A percentile compares a stretch with the other conserved stretches of the same genome.
Evolutionary conservation across 169 alveolate species (phyloP).

Genomic region (Plasmodium ovale): DNA sequence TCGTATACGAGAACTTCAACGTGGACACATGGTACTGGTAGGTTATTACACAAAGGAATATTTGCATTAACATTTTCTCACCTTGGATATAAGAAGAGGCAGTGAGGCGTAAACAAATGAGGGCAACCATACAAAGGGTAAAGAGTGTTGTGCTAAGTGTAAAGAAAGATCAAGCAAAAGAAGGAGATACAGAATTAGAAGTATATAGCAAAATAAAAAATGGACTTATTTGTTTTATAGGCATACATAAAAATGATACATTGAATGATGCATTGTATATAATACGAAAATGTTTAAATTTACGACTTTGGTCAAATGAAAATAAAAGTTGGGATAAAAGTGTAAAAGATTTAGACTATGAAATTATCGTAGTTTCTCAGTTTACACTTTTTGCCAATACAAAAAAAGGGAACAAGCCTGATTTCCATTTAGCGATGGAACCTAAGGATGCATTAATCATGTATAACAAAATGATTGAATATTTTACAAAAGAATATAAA

Average conservation of each 20-base stretch:
- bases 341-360: conserved; percentile 88
- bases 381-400: conserved; percentile 92
- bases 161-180: conserved; percentile 7
- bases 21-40: too few relatives aligned
- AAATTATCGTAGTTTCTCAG: conserved; percentile 90
- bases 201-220: conserved; percentile 48
- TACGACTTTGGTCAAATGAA: conserved; percentile 89
- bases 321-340: conserved; percentile 89
- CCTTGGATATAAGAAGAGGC: too few relatives aligned
- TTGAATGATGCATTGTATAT: conserved; percentile 70
- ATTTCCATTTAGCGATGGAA: conserved; percentile 93
- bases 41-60: too few relatives aligned
- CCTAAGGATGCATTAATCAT: conserved; percentile 90
- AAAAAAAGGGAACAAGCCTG: conserved; percentile 94
- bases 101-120: conserved; percentile 22
- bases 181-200: conserved; percentile 38
- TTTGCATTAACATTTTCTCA: too few relatives aligned
- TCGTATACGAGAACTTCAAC: too few relatives aligned
- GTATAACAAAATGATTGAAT: conserved; percentile 87
- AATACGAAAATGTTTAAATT: conserved; percentile 87
- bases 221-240: conserved; percentile 54
- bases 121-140: conserved; percentile 53
- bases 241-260: conserved; percentile 62
- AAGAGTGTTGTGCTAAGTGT: conserved; percentile 42
- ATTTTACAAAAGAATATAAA: conserved; percentile 52